These are phyloP conservation scores for Phalaenopsis aphrodite DNA, from an alignment of 106 monocot genomes.

Conservation along the genomic window DNA sequence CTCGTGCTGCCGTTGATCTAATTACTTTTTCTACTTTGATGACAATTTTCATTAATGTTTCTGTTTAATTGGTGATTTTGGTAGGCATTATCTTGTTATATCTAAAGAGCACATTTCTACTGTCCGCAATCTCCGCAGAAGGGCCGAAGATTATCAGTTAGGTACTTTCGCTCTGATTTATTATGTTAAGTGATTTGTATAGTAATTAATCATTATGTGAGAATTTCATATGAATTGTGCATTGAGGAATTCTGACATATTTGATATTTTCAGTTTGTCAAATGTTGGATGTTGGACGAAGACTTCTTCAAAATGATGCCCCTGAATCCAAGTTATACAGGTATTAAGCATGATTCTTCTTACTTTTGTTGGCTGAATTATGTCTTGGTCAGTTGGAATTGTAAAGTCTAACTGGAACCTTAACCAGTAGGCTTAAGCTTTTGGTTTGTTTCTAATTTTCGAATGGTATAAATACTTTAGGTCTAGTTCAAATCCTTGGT, in stretches of 20 bases:
- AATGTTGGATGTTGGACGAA: conserved; percentile 48
- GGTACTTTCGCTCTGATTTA: conserved; percentile 33
- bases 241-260: conserved; percentile 3
- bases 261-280: conserved; percentile 35
- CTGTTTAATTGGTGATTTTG: conserved; percentile 6
- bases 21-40: neutral
- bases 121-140: conserved; percentile 48
- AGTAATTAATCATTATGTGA: neutral
- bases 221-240: neutral
- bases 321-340: conserved; percentile 37
- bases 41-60: neutral
- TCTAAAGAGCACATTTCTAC: conserved; percentile 74
- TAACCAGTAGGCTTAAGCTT: neutral
- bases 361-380: neutral
- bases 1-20: neutral
- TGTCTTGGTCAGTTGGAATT: neutral
- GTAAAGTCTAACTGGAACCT: too few species aligned
- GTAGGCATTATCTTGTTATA: conserved; percentile 85
- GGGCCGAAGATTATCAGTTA: conserved; percentile 60
- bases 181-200: neutral
- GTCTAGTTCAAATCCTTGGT: neutral
- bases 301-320: conserved; percentile 41
- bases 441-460: too few species aligned
- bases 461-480: neutral
- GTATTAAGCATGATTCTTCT: conserved; percentile 11